Evolutionary conservation across 345 rosid species (phyloP).

Genomic region (Eucalyptus marginata): DNA sequence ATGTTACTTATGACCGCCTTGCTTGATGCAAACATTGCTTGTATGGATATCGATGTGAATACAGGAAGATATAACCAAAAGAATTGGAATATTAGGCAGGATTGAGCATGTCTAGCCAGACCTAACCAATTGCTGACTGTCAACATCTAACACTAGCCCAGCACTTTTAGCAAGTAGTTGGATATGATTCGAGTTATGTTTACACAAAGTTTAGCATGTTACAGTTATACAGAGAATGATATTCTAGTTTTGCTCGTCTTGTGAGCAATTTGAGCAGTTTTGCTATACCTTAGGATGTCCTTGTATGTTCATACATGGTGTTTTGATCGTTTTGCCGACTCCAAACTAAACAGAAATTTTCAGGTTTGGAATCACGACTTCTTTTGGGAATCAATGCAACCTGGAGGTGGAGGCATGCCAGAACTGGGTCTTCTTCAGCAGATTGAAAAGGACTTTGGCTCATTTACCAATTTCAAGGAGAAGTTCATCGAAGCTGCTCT

Average conservation of each 20-base stretch:
- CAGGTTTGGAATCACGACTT: conserved; percentile 95
- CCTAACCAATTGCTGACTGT: neutral
- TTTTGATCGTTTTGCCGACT: neutral
- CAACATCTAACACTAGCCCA: neutral
- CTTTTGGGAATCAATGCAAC: conserved; percentile 99
- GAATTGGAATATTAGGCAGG: neutral
- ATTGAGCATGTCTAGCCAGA: neutral
- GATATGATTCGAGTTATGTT: neutral
- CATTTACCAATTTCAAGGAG: conserved; percentile 71
- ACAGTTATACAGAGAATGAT: neutral
- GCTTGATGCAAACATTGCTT: neutral
- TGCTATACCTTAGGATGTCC: neutral
- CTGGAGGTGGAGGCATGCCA: conserved; percentile 78
- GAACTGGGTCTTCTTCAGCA: conserved; percentile 72
- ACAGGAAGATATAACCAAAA: neutral
- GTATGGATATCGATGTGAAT: neutral
- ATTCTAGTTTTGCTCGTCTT: neutral
- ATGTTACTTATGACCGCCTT: neutral
- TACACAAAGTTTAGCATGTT: neutral
- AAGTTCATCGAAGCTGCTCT: conserved; percentile 59
- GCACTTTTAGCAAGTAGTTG: neutral
- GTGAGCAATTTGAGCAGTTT: neutral
- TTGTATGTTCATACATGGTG: neutral
- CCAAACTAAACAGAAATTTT: neutral
- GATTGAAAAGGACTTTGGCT: conserved; percentile 91